Conservation (phyloP, 208 protist genomes). For the Trypanosoma avium region DNA sequence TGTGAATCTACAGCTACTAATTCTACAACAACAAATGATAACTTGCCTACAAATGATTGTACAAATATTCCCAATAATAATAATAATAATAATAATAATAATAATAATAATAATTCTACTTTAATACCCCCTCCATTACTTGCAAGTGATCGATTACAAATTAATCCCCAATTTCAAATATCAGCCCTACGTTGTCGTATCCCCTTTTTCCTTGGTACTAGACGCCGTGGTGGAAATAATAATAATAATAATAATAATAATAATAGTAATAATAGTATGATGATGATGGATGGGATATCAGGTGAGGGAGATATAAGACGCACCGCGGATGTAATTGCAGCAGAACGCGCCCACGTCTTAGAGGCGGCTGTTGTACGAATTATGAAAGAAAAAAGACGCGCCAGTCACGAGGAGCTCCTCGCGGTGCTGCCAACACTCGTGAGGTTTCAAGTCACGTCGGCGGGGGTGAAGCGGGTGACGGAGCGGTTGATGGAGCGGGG, state of each 20-base stretch:
- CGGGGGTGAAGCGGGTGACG: slow-evolving; percentile 92
- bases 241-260: slow-evolving; percentile 15
- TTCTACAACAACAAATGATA: neutral
- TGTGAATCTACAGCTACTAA: slow-evolving; percentile 7
- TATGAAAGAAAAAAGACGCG: slow-evolving; percentile 87
- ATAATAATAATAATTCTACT: too few species aligned
- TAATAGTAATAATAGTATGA: slow-evolving; percentile 34
- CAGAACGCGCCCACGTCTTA: slow-evolving; percentile 83
- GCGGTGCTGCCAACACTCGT: slow-evolving; percentile 68
- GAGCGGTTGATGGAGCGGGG: slow-evolving; percentile 95
- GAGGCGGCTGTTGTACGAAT: slow-evolving; percentile 93
- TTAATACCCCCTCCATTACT: neutral
- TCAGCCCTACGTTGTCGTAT: slow-evolving; percentile 40
- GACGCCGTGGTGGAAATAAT: slow-evolving; percentile 4
- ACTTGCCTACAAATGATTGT: neutral
- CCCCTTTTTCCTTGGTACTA: slow-evolving; percentile 30
- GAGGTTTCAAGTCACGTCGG: slow-evolving; percentile 82
- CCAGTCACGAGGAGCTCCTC: slow-evolving; percentile 88
- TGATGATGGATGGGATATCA: slow-evolving; percentile 80
- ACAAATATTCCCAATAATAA: neutral
- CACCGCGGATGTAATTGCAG: slow-evolving; percentile 73
- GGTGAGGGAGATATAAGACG: slow-evolving; percentile 53
- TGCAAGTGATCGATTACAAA: slow-evolving; percentile 33
- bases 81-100: neutral
- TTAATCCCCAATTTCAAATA: slow-evolving; percentile 47